Evolutionary conservation across 2,329 filamentous ascomycete species (phyloP).

Genomic region (Ophiognomonia clavigignenti-juglandacearum): DNA sequence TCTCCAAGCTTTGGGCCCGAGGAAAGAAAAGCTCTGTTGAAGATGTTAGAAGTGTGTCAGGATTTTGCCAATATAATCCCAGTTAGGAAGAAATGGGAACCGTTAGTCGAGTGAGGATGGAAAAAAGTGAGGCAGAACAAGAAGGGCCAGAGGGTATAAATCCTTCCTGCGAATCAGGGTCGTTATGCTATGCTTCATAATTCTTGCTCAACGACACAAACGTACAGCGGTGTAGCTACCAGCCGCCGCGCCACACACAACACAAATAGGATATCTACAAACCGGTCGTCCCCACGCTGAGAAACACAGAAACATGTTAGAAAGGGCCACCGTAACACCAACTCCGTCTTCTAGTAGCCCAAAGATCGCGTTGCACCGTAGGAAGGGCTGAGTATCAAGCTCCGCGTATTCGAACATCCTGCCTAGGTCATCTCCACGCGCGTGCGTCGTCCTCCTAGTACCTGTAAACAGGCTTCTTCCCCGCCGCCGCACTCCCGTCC

Average conservation of each 20-base stretch:
- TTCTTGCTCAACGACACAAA: neutral
- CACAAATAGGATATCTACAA: neutral
- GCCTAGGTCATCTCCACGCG: neutral
- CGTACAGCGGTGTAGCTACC: too few species aligned
- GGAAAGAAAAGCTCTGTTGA: too few species aligned
- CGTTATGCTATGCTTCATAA: neutral
- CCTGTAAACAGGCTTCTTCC: slow-evolving; percentile 18
- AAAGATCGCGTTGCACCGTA: too few species aligned
- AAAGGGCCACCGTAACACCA: too few species aligned
- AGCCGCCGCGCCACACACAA: neutral
- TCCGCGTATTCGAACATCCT: neutral
- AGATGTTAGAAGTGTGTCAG: too few species aligned
- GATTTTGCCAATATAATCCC: too few species aligned
- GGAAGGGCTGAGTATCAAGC: neutral
- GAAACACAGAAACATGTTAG: neutral
- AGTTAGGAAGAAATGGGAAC: too few species aligned
- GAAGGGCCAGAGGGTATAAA: neutral
- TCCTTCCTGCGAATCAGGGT: neutral
- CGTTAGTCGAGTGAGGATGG: too few species aligned
- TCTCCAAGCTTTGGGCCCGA: too few species aligned
- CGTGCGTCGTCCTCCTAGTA: slow-evolving; percentile 18
- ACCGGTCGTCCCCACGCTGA: neutral
- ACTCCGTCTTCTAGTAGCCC: too few species aligned
- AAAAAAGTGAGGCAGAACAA: neutral
- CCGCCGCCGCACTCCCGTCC: slow-evolving; percentile 2